phyloP scores from a whole-genome alignment of 2,329 filamentous ascomycete genomes.

The Niveomyces coronatus region DNA sequence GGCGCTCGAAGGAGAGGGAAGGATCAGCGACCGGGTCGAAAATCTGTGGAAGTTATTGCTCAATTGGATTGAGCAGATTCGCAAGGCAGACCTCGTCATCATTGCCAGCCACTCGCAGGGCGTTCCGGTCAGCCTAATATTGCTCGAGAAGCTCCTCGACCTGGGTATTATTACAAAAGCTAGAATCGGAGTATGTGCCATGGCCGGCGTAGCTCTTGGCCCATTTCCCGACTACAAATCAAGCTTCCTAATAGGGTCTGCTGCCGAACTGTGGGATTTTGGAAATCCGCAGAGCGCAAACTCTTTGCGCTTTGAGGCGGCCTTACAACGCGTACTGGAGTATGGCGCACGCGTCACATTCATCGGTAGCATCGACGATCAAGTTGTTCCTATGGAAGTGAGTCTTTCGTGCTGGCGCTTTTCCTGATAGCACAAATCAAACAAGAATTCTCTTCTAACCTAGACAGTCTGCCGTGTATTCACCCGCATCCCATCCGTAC shows the following conservation, averaged over 20 bases:
- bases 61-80: constrained; percentile 89
- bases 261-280: constrained; percentile 94
- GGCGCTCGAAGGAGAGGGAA: constrained; percentile 87
- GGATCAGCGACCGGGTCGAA: constrained; percentile 79
- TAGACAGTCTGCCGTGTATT: constrained; percentile 68
- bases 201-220: constrained; percentile 86
- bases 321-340: constrained; percentile 62
- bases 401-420: constrained; percentile 14
- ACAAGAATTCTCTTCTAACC: constrained; percentile 14
- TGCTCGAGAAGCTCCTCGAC: constrained; percentile 85
- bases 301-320: constrained; percentile 68
- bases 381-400: constrained; percentile 85
- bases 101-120: constrained; percentile 95
- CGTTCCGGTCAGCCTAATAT: constrained; percentile 85
- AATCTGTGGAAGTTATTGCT: constrained; percentile 89
- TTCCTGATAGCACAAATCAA: not conserved
- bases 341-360: constrained; percentile 79
- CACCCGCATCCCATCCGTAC: constrained; percentile 77
- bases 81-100: constrained; percentile 77
- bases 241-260: constrained; percentile 77
- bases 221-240: constrained; percentile 90
- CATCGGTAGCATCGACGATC: constrained; percentile 91
- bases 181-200: constrained; percentile 76
- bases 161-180: constrained; percentile 71
- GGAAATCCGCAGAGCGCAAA: constrained; percentile 71